Evolutionary conservation across 208 protist genomes (phyloP), one percentile per base, ranked within the genome.

Genomic region (Wallacemonas rigidus): DNA sequence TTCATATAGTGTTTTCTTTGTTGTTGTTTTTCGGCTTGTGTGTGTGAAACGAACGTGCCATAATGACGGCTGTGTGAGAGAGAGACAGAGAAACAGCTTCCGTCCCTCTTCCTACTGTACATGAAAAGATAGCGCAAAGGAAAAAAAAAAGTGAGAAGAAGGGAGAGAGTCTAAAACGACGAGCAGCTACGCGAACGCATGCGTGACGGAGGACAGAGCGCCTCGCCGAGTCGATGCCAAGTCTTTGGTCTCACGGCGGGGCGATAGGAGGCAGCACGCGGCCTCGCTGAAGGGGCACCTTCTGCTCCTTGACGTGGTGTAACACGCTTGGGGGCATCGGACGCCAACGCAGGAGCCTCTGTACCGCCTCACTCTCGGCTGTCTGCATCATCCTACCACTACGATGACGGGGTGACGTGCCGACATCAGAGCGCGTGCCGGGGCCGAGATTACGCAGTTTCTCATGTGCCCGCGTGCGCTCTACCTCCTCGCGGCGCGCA

Each of bases 341-440:
- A 36, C 84, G 87, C 91, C 91, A 96, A 9, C 85, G 82, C 45
- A 95, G 69, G 0, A 93, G 77, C 2, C 91, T 85, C 76, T 94
- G 79, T 57, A 91, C 76, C 54, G 81, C 91, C 57, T 87, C 69
- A 14, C 77, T 72, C 75, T 89, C 81, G 14, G 77, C 80, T 6
- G 86, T 91, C 38, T 69, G 17, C 62, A 82, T 87, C 38, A 53
- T 45, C 14, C 40, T 35, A 8, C 11, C 64, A 47, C 63, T 71
- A 7, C 2, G 77, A 64, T 8, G 68, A 63, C 60, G 54, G 11
- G 45, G 51, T 54, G 47, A 77, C 77, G 3, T 67, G 45, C 36
- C 38, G 26, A 1, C 53, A 36, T 54, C 26, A 9, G 35, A 40
- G 38, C 51, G 57, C n/a, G 39, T 15, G 43, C 44, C 63, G n/a